Percentiles rank a stretch among this genome's conserved stretches.
Conservation (phyloP, 176 grass and related monocot genomes). For the Carex scoparia region DNA sequence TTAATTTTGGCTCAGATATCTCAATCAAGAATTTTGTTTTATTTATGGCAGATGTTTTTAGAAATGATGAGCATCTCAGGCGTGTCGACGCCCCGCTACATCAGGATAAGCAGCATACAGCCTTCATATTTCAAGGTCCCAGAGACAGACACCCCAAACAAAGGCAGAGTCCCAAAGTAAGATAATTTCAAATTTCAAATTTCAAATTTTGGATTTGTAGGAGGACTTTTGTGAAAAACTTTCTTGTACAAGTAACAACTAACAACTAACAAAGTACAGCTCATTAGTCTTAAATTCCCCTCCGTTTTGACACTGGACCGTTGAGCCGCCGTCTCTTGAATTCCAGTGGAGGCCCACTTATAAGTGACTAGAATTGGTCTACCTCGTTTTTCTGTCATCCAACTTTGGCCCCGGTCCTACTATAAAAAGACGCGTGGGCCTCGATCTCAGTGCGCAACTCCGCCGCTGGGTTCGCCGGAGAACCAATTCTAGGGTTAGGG, state of each 20-base stretch:
- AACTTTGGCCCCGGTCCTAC: background rate
- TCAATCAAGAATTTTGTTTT: background rate
- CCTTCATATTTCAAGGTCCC: background rate
- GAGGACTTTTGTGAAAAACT: background rate
- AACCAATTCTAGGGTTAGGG: slow-evolving; percentile 22
- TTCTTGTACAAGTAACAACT: background rate
- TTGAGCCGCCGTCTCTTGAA: background rate
- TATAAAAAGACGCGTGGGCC: background rate
- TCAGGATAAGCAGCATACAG: background rate
- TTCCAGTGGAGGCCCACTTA: background rate
- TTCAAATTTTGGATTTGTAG: background rate
- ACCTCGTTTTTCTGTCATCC: background rate
- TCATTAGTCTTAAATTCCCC: background rate
- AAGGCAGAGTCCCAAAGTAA: background rate
- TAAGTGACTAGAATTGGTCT: slow-evolving; percentile 4
- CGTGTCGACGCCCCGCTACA: background rate
- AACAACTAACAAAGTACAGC: too few species aligned
- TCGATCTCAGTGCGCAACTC: slow-evolving; percentile 15
- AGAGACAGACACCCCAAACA: background rate
- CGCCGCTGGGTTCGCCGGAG: slow-evolving; percentile 18
- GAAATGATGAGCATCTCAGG: too few species aligned
- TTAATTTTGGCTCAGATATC: background rate
- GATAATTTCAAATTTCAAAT: background rate
- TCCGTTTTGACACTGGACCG: background rate
- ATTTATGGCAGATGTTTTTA: too few species aligned